phyloP scores from a whole-genome alignment of 176 grass and related monocot genomes.

The sorghum (Sorghum bicolor) region DNA sequence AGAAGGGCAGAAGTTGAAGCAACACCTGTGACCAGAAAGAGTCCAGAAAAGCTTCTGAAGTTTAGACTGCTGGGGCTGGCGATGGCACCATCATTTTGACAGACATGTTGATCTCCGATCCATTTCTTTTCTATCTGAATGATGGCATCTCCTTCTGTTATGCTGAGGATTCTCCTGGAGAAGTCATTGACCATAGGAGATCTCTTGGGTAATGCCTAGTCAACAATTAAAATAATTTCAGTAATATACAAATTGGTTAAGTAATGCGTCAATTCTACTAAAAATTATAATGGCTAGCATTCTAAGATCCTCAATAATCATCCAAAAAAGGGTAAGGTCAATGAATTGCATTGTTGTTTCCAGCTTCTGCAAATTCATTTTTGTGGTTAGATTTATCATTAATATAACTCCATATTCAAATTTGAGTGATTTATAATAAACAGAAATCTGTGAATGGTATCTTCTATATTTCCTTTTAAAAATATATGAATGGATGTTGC shows the following conservation, averaged over 20 bases:
- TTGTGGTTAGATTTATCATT: background rate
- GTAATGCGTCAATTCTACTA: background rate
- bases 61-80: constrained; percentile 28
- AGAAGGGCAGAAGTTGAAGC: constrained; percentile 34
- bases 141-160: constrained; percentile 44
- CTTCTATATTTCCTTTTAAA: background rate
- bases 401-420: background rate
- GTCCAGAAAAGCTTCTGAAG: constrained; percentile 43
- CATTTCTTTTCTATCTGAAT: constrained; percentile 45
- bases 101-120: constrained; percentile 32
- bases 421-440: background rate
- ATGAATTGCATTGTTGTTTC: background rate
- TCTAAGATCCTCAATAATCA: background rate
- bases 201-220: constrained; percentile 45
- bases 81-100: constrained; percentile 12
- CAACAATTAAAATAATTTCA: background rate
- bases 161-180: constrained; percentile 56
- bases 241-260: background rate
- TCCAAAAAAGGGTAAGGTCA: background rate
- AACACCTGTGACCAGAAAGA: constrained; percentile 46
- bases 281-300: background rate
- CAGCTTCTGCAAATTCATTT: background rate
- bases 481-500: background rate
- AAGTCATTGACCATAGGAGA: constrained; percentile 39
- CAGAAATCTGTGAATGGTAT: background rate